Conservation (phyloP, 2,329 filamentous ascomycete species). For the Penicillium sp. region DNA sequence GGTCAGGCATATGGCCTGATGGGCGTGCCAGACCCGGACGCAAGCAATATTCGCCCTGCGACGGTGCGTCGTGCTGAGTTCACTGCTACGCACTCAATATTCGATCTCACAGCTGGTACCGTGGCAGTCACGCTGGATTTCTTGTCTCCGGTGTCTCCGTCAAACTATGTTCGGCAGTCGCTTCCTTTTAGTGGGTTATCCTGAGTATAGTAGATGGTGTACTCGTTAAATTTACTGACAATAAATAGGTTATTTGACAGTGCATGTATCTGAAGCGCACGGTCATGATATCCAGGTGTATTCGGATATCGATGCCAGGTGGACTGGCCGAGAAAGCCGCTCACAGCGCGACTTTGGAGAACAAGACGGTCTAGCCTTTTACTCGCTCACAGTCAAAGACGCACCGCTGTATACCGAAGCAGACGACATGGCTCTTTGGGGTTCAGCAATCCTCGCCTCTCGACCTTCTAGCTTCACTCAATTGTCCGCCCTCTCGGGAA, state of each 20-base stretch:
- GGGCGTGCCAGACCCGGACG: slow-evolving; percentile 32
- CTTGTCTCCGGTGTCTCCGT: slow-evolving; percentile 46
- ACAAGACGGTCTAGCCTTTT: slow-evolving; percentile 29
- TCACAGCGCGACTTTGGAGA: slow-evolving; percentile 26
- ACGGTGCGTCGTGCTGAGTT: slow-evolving; percentile 38
- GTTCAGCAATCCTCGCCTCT: slow-evolving; percentile 42
- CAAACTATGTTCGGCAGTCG: slow-evolving; percentile 44
- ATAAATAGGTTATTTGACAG: slow-evolving; percentile 40
- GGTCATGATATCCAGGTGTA: slow-evolving; percentile 40
- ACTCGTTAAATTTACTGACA: slow-evolving; percentile 6
- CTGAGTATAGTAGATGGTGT: not conserved
- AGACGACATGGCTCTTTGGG: slow-evolving; percentile 45
- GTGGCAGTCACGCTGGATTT: slow-evolving; percentile 43
- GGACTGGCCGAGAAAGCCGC: slow-evolving; percentile 37
- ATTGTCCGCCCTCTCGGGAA: slow-evolving; percentile 34
- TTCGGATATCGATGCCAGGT: slow-evolving; percentile 46
- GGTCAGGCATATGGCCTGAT: slow-evolving; percentile 44
- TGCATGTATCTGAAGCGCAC: slow-evolving; percentile 28
- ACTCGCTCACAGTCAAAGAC: slow-evolving; percentile 33
- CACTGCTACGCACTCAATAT: slow-evolving; percentile 44
- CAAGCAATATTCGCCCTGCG: slow-evolving; percentile 30
- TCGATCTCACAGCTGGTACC: slow-evolving; percentile 38
- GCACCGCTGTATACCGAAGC: slow-evolving; percentile 35
- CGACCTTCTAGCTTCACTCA: slow-evolving; percentile 25
- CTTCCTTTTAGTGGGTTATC: slow-evolving; percentile 40